Evolutionary conservation across 306 rosid genomes (phyloP), one percentile per base, ranked within the genome.

Genomic region (Medicago lupulina): DNA sequence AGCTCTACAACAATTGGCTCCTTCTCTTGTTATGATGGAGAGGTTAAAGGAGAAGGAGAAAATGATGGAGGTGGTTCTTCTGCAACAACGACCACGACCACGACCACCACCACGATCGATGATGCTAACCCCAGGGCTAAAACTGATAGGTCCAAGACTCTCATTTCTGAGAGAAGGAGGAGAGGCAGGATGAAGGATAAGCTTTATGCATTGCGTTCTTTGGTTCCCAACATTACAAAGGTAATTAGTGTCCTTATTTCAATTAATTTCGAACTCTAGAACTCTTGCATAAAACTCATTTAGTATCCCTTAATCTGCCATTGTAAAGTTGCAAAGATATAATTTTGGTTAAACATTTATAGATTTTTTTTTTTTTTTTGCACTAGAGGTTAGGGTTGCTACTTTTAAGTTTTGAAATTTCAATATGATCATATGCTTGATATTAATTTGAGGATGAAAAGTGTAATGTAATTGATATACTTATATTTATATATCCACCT

Each of bases 171-270:
- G 80, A 83, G 96, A 65, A 87, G 84, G 49, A 90, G 98, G 73
- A 89, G 99, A 53, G 87, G 90, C 13, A 71, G 86, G 39, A 90
- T 92, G 99, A 95, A 95, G 85, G 99, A 95, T 68, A 89, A 89
- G 83, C 99, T 95, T 70, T 90, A 92, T 38, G 91, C 92, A 61
- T 85, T 95, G 81, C 86, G 97, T 19, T 69, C 97, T 70, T 78
- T 90, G 82, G 99, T 95, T 82, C 99, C 99, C 18, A 90, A 89
- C 82, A 95, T 95, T 66, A 87, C 95, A 9, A 92, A 95, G 90
- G 99, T 94, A 83, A 19, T 28, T 1, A 28, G 31, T 28, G 0
- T 19, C 11, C 13, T 19, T 4, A n/a, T 19, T 9, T 19, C 31
- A 9, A 19, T 54, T 54, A 54, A 16, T 51, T 16, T 4, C 7